Evolutionary conservation across 768 basidiomycete species (phyloP), one percentile per base, ranked within the genome.

Genomic region (Suillus discolor): DNA sequence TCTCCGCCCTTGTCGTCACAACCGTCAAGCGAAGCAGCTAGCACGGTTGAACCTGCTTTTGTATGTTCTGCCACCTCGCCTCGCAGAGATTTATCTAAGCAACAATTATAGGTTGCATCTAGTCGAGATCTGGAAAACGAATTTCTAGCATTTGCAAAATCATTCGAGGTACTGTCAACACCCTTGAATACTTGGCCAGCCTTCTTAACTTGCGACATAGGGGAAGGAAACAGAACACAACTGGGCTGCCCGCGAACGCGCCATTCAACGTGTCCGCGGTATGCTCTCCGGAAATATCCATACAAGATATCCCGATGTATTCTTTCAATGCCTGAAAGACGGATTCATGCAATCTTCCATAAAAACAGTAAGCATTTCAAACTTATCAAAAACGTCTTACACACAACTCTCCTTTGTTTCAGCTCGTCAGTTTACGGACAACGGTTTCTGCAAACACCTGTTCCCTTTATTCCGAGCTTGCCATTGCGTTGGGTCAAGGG

Each of bases 151-250:
- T 96, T 98, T 91, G 74, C 83, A 23, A 90, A 91, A 62, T 79
- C 83, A 39, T 99, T 97, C 71, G 93, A 94, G 79, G 94, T 90
- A 72, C 60, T 80, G 71, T 36, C n/a, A 11, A 20, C 44, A 62
- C 34, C 53, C 51, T 54, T 61, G 4, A 25, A 60, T 49, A 28
- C 20, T n/a, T 61, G 28, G 31, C 2, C 42, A 16, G 5, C 39
- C 12, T 51, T 53, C 62, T 69, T 61, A 64, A 41, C 61, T 62
- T 62, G 62, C 18, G 61, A 53, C n/a, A 54, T 41, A 95, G 91
- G 97, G 97, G n/a, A 97, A 87, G 79, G 97, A 99, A 79, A 92
- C 92, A 1, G 97, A 99, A 74, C 93, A 96, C 68, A 99, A 99
- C 71, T 99, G 97, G 97, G 83, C 86, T 51, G 80, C 83, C 36